Evolutionary conservation across 192 early-diverging fungal species (phyloP).

Genomic region (Spinellus fusiger): DNA sequence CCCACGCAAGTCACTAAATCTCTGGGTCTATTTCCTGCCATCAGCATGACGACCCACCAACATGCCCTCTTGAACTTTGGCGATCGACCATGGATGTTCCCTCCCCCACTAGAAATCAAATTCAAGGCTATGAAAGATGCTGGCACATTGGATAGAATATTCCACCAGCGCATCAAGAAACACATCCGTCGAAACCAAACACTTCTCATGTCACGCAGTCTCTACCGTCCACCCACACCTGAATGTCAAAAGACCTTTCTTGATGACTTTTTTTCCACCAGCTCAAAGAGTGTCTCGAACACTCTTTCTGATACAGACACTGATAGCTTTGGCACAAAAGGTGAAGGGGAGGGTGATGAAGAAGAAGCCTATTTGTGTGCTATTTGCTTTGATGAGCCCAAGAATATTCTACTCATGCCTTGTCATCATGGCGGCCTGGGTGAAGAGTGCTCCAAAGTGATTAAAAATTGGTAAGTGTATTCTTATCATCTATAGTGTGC

Average conservation of each 20-base stretch:
- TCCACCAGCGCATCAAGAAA: slow-evolving; percentile 3
- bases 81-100: slow-evolving; percentile 33
- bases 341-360: slow-evolving; percentile 11
- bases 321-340: neutral
- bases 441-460: slow-evolving; percentile 15
- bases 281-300: too few species aligned
- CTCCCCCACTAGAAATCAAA: slow-evolving; percentile 1
- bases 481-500: neutral
- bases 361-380: slow-evolving; percentile 26
- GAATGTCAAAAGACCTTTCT: neutral
- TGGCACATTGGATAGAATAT: slow-evolving; percentile 1
- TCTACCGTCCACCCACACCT: neutral
- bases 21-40: slow-evolving; percentile 58
- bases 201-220: neutral
- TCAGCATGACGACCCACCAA: slow-evolving; percentile 69
- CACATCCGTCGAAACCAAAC: neutral
- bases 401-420: slow-evolving; percentile 19
- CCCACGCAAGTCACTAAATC: neutral
- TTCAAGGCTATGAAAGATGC: slow-evolving; percentile 15
- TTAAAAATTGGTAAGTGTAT: slow-evolving; percentile 20
- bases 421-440: slow-evolving; percentile 27
- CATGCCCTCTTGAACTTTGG: slow-evolving; percentile 70
- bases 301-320: neutral
- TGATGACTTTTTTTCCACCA: too few species aligned
- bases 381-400: slow-evolving; percentile 29